A percentile compares a stretch with the other conserved stretches of the same genome.
phyloP scores from a whole-genome alignment of 208 protist species.

The Perkinsela sp. region DNA sequence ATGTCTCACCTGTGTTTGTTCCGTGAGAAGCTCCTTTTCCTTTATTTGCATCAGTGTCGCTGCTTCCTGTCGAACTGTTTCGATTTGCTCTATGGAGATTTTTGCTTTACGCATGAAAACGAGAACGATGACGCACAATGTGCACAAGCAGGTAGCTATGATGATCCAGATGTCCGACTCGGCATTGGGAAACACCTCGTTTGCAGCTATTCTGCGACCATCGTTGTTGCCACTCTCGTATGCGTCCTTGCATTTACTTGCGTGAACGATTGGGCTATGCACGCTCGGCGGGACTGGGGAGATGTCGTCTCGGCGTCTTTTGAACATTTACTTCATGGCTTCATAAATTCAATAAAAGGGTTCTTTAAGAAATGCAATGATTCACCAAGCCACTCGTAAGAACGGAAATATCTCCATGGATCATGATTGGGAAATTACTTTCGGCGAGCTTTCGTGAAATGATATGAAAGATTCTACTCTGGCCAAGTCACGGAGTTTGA shows the following conservation, averaged over 20 bases:
- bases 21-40: neutral
- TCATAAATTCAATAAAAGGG: too few relatives aligned
- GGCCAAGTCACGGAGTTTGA: too few relatives aligned
- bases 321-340: too few relatives aligned
- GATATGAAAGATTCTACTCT: too few relatives aligned
- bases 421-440: too few relatives aligned
- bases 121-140: neutral
- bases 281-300: too few relatives aligned
- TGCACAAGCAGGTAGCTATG: neutral
- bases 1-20: neutral
- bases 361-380: too few relatives aligned
- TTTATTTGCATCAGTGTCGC: neutral
- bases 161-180: neutral
- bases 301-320: too few relatives aligned
- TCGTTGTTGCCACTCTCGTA: neutral
- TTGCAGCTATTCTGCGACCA: neutral
- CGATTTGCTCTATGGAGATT: neutral
- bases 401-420: too few relatives aligned
- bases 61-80: neutral
- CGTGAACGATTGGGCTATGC: neutral
- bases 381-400: too few relatives aligned
- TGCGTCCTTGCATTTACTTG: neutral
- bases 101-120: neutral
- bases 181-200: neutral
- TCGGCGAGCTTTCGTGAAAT: too few relatives aligned